Evolutionary conservation across 1,284 basidiomycete species (phyloP).

Genomic region (Sanghuangporus sanghuang): DNA sequence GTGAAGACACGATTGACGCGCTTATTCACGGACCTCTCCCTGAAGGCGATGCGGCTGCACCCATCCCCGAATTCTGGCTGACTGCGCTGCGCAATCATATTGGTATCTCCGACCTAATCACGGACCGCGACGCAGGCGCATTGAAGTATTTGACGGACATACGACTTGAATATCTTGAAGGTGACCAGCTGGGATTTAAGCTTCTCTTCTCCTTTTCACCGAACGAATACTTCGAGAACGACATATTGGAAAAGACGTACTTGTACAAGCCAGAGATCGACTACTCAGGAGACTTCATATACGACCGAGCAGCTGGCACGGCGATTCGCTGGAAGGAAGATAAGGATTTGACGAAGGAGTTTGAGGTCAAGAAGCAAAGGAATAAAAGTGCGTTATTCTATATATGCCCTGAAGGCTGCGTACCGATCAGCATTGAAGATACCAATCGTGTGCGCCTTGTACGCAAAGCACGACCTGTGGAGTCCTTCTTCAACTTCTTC

Average conservation of each 20-base stretch:
- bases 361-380: slow-evolving; percentile 98
- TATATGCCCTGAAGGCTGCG: slow-evolving; percentile 5
- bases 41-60: slow-evolving; percentile 37
- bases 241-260: slow-evolving; percentile 88
- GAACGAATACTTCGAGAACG: slow-evolving; percentile 90
- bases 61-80: slow-evolving; percentile 97
- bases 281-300: slow-evolving; percentile 92
- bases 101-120: slow-evolving; percentile 86
- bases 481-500: slow-evolving; percentile 99
- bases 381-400: slow-evolving; percentile 79
- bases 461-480: slow-evolving; percentile 82
- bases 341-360: slow-evolving; percentile 95
- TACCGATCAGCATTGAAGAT: slow-evolving; percentile 40
- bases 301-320: slow-evolving; percentile 90
- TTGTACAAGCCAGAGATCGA: slow-evolving; percentile 92
- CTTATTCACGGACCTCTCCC: slow-evolving; percentile 59
- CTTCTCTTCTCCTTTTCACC: slow-evolving; percentile 78
- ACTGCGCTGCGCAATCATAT: slow-evolving; percentile 93
- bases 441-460: slow-evolving; percentile 92
- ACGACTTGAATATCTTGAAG: slow-evolving; percentile 59
- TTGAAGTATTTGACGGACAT: slow-evolving; percentile 68
- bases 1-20: slow-evolving; percentile 63
- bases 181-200: slow-evolving; percentile 81
- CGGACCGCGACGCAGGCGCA: slow-evolving; percentile 84
- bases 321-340: slow-evolving; percentile 98